Base-by-base conservation (phyloP, 352 stramenopile genomes). In the Blastocystis sp. region DNA sequence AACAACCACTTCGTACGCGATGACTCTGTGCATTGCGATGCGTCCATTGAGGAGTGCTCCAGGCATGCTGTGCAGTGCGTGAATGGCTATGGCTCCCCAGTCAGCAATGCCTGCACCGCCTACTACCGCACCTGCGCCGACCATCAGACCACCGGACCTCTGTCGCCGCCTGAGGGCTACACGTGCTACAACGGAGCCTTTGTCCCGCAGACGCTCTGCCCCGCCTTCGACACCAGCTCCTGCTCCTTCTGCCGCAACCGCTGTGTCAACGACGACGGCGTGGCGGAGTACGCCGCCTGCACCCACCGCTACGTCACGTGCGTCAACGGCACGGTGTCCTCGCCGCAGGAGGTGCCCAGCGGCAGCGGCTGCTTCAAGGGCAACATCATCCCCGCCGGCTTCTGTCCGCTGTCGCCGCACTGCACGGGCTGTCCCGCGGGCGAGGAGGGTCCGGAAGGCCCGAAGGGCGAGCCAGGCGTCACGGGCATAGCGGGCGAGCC, bases 181-280 rank as follows among this genome's bases (percentile, higher is more conserved):
- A 66, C 21, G 10, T 82, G 74, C 74, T 82, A 82, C 59, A 82
- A 82, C 52, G 10, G 52, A 28, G 74, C 74, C 38, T 66, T 82
- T 28, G 65, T 82, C 38, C 74, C 74, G 17, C 19, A n/a, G 19
- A 59, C 74, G 11, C 52, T 82, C 38, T 82, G 74, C 43, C 74
- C 48, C 28, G 3, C 3, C 28, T 54, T 52, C 19, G 54, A 66
- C 28, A 40, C 14, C n/a, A 52, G 48, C 74, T 66, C 43, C 54
- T 82, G 74, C 42, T 62, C 48, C 54, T 82, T 82, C 74, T 82
- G 74, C 59, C 74, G 74, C 45, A 28, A 45, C 2, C 74, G 74
- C 38, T 82, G 74, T 42, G 61, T 82, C 52, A 45, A 82, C 45
- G 54, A 69, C 14, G 45, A 66, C 43, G 74, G 74, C 1, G n/a